These are phyloP conservation scores for Diaporthe aspalathi DNA, from an alignment of 2,329 filamentous ascomycete genomes.

Conservation along the genomic window DNA sequence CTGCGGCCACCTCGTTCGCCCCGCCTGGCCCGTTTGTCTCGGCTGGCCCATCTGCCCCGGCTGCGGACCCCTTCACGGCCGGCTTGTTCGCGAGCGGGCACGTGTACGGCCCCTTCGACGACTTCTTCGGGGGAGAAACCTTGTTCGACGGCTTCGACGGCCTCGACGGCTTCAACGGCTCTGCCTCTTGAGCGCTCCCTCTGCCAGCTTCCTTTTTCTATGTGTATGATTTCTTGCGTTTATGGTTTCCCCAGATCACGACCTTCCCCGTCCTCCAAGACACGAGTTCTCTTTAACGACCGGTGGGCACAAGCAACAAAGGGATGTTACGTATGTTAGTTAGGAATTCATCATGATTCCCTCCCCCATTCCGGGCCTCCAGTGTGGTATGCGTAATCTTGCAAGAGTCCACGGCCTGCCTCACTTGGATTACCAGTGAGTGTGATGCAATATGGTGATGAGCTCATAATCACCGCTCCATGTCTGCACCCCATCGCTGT, in stretches of 20 bases:
- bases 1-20: not conserved
- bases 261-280: not conserved
- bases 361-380: not conserved
- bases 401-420: not conserved
- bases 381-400: not conserved
- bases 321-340: not conserved
- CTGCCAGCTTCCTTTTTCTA: not conserved
- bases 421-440: not conserved
- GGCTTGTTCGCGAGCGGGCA: too few relatives aligned
- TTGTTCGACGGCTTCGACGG: too few relatives aligned
- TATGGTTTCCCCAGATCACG: not conserved
- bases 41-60: not conserved
- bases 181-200: not conserved
- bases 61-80: not conserved
- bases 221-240: not conserved
- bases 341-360: not conserved
- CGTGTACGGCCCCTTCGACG: rapidly evolving
- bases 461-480: not conserved
- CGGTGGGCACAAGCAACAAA: not conserved
- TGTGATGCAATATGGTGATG: not conserved
- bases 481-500: not conserved
- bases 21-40: not conserved
- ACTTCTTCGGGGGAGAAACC: not conserved
- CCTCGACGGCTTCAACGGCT: not conserved
- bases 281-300: not conserved